These are phyloP conservation scores for Ophiostoma pallidulum DNA, from an alignment of 2,329 filamentous ascomycete genomes.

Conservation along the genomic window DNA sequence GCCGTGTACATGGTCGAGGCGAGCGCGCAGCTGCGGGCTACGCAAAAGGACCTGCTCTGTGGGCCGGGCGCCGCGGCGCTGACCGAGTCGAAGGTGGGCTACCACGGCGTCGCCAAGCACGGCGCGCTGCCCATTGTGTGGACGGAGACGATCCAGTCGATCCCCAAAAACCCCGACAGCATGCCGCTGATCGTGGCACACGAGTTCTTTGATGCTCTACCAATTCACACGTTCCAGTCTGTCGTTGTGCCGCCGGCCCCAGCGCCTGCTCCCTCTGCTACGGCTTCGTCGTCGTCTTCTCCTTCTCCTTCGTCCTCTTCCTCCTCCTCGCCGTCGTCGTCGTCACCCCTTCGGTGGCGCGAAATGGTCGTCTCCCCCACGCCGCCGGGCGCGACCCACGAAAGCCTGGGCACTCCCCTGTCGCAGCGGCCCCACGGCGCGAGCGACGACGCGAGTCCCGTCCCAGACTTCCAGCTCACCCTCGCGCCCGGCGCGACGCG, in stretches of 20 bases:
- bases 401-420: slow-evolving; percentile 44
- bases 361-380: slow-evolving; percentile 70
- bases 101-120: slow-evolving; percentile 67
- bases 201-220: slow-evolving; percentile 96
- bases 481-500: slow-evolving; percentile 67
- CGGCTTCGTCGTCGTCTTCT: slow-evolving; percentile 30
- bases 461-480: slow-evolving; percentile 81
- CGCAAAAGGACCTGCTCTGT: slow-evolving; percentile 76
- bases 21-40: slow-evolving; percentile 64
- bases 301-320: slow-evolving; percentile 20
- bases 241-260: slow-evolving; percentile 33
- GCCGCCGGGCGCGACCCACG: slow-evolving; percentile 43
- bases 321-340: slow-evolving; percentile 21
- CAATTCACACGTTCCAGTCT: slow-evolving; percentile 89
- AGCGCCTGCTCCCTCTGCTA: slow-evolving; percentile 30
- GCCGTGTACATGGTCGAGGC: slow-evolving; percentile 92
- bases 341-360: slow-evolving; percentile 56
- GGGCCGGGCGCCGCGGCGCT: slow-evolving; percentile 57
- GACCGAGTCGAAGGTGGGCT: slow-evolving; percentile 62
- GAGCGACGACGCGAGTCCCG: slow-evolving; percentile 34
- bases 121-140: slow-evolving; percentile 68
- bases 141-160: slow-evolving; percentile 80
- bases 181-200: slow-evolving; percentile 92
- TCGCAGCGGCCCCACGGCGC: slow-evolving; percentile 35
- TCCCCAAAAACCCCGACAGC: slow-evolving; percentile 60